A percentile compares a stretch with the other conserved stretches of the same genome.
These are phyloP conservation scores for Fagus crenata DNA, from an alignment of 306 rosid genomes.

Conservation along the genomic window DNA sequence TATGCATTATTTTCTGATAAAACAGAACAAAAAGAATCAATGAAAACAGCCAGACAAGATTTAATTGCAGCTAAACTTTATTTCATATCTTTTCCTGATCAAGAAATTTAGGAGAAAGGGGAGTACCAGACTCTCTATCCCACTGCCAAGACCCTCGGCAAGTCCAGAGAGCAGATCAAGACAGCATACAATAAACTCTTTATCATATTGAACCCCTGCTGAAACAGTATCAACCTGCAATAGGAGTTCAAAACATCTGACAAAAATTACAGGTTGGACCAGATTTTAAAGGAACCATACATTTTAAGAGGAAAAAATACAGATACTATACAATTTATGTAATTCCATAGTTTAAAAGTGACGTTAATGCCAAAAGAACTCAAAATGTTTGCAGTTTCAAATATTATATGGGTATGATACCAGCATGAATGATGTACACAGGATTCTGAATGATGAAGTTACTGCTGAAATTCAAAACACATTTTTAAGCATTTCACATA, in stretches of 20 bases:
- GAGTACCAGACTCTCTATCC: constrained; percentile 94
- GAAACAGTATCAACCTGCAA: constrained; percentile 82
- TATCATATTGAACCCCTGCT: constrained; percentile 85
- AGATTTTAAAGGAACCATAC: constrained; percentile 1
- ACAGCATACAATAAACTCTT: constrained; percentile 92
- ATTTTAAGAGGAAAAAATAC: not conserved
- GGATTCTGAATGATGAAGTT: constrained; percentile 5
- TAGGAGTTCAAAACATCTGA: constrained; percentile 29
- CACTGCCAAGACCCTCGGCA: constrained; percentile 98
- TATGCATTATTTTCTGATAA: not conserved
- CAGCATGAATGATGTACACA: not conserved
- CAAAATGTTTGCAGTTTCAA: not conserved
- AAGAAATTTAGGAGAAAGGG: constrained; percentile 23
- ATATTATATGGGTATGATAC: not conserved
- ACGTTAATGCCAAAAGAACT: not conserved
- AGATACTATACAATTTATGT: not conserved
- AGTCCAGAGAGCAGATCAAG: constrained; percentile 98
- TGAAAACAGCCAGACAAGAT: not conserved
- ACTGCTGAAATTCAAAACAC: not conserved
- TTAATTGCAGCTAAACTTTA: not conserved
- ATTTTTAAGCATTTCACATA: not conserved
- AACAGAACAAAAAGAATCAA: not conserved
- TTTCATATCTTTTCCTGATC: not conserved
- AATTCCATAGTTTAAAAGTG: not conserved
- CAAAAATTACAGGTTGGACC: constrained; percentile 12